Evolutionary conservation across 1,139 yeast species (phyloP).

Genomic region (Geotrichum fermentans): DNA sequence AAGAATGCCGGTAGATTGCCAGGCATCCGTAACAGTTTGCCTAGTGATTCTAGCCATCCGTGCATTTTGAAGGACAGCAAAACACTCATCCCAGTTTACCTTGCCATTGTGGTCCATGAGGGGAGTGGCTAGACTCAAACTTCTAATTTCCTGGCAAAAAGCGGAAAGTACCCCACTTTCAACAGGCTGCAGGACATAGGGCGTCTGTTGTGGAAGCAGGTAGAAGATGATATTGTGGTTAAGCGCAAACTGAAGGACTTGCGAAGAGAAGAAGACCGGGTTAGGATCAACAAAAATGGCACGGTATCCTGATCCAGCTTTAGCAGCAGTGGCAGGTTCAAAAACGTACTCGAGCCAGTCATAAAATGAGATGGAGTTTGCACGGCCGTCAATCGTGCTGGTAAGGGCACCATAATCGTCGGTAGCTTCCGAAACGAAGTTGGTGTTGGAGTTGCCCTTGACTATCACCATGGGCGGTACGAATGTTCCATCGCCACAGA

Average conservation of each 20-base stretch:
- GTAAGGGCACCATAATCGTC: constrained; percentile 11
- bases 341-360: constrained; percentile 19
- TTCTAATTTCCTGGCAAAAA: neutral
- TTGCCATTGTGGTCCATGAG: neutral
- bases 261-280: constrained; percentile 15
- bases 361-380: constrained; percentile 13
- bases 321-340: constrained; percentile 7
- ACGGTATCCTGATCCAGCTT: constrained; percentile 4
- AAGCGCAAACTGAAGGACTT: constrained; percentile 18
- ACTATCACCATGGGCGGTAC: constrained; percentile 8
- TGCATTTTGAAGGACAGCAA: neutral
- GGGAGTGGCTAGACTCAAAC: neutral
- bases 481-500: constrained; percentile 7
- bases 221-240: constrained; percentile 16
- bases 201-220: constrained; percentile 15
- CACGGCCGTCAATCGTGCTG: constrained; percentile 15
- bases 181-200: constrained; percentile 5
- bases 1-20: constrained; percentile 4
- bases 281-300: constrained; percentile 17
- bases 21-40: neutral
- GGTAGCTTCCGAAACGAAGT: constrained; percentile 5
- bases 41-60: neutral
- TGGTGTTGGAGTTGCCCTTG: constrained; percentile 3
- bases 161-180: neutral
- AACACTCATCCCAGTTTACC: constrained; percentile 5